phyloP scores from a whole-genome alignment of 352 stramenopile species.

The Phytophthora crassamura region DNA sequence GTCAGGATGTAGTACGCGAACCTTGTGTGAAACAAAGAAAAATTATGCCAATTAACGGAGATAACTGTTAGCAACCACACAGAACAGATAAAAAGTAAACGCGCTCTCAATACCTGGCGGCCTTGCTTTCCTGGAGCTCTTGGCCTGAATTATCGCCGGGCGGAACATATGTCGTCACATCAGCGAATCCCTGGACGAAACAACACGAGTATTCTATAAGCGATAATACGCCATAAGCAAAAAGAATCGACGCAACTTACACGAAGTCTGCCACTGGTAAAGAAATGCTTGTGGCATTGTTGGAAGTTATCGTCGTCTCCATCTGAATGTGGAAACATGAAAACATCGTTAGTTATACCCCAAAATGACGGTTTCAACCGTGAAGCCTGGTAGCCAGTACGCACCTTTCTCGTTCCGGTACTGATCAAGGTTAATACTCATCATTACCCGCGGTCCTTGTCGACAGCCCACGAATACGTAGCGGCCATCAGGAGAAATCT shows the following conservation, averaged over 20 bases:
- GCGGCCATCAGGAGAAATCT: conserved; percentile 77
- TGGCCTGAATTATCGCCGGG: neutral
- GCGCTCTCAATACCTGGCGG: conserved; percentile 21
- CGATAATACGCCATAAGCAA: neutral
- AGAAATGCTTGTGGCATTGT: conserved; percentile 82
- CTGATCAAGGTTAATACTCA: conserved; percentile 85
- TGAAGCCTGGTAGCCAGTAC: conserved; percentile 4
- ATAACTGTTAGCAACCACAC: neutral
- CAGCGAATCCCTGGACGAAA: conserved; percentile 69
- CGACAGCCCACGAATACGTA: conserved; percentile 88
- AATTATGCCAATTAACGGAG: conserved; percentile 4
- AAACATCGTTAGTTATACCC: conserved; percentile 6
- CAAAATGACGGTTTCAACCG: neutral
- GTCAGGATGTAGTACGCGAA: conserved; percentile 79
- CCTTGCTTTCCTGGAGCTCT: conserved; percentile 12
- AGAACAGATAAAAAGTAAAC: neutral
- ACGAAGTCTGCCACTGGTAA: conserved; percentile 59
- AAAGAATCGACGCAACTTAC: conserved; percentile 42
- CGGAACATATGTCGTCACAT: conserved; percentile 58
- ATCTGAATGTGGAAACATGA: conserved; percentile 49
- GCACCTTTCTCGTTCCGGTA: conserved; percentile 86
- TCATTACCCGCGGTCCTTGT: conserved; percentile 67
- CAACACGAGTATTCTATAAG: conserved; percentile 8
- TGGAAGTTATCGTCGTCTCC: conserved; percentile 82
- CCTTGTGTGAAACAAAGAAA: conserved; percentile 17